Conservation (phyloP, 345 rosid genomes). For the Orychophragmus violaceus region DNA sequence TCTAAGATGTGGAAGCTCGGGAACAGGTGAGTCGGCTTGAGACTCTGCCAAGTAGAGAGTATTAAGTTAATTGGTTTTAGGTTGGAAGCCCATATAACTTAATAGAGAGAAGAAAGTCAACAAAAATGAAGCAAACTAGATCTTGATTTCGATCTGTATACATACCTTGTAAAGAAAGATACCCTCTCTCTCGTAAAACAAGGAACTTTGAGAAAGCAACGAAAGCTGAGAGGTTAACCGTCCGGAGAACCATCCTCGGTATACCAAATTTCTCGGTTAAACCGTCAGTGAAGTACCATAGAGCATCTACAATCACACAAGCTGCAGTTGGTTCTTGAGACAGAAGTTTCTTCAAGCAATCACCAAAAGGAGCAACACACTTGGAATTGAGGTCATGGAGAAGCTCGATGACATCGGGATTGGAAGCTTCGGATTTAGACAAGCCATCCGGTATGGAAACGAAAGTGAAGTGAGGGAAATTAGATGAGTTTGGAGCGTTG, state of each 20-base stretch:
- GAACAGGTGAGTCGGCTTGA: slow-evolving; percentile 27
- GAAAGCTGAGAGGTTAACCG: slow-evolving; percentile 32
- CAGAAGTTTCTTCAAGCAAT: slow-evolving; percentile 38
- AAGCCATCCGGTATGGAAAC: slow-evolving; percentile 42
- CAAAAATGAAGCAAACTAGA: not conserved
- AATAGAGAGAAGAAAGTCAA: slow-evolving; percentile 5
- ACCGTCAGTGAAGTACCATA: slow-evolving; percentile 39
- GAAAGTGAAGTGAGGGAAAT: slow-evolving; percentile 51
- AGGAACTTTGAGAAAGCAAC: slow-evolving; percentile 23
- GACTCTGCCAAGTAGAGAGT: slow-evolving; percentile 36
- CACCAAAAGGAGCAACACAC: slow-evolving; percentile 38
- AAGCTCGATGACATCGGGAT: slow-evolving; percentile 16
- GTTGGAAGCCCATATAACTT: no score
- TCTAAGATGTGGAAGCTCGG: slow-evolving; percentile 36
- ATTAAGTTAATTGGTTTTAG: no score
- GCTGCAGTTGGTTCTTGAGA: slow-evolving; percentile 27
- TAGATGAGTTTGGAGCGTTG: slow-evolving; percentile 44
- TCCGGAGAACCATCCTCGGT: slow-evolving; percentile 45
- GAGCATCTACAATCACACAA: slow-evolving; percentile 49
- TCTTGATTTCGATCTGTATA: not conserved
- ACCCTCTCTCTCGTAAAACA: slow-evolving; percentile 29
- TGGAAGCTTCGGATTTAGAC: slow-evolving; percentile 4
- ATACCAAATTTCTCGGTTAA: slow-evolving; percentile 39
- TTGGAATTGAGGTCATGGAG: slow-evolving; percentile 33
- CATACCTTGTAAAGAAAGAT: slow-evolving; percentile 32